A percentile compares a stretch with the other conserved stretches of the same genome.
phyloP scores from a whole-genome alignment of 139 green algal genomes.

The Penium margaritaceum region DNA sequence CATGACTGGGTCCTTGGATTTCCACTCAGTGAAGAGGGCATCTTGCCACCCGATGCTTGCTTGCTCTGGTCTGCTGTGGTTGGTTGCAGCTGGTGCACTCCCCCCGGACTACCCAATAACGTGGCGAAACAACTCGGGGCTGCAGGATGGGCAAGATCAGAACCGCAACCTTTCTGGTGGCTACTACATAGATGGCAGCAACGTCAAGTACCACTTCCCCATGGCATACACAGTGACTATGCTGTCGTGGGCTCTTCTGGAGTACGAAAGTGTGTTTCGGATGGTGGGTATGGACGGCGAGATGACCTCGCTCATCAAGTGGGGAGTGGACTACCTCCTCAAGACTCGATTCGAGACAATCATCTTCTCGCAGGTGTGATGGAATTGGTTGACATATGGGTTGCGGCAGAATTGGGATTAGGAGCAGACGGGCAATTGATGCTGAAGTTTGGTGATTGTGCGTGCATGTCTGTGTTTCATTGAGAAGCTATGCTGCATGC shows the following conservation, averaged over 20 bases:
- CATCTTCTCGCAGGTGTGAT: constrained; percentile 57
- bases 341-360: constrained; percentile 37
- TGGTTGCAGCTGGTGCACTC: constrained; percentile 30
- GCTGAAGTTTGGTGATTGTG: too few species aligned
- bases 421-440: too few species aligned
- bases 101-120: constrained; percentile 30
- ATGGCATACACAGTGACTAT: constrained; percentile 50
- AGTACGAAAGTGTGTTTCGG: constrained; percentile 47
- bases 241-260: constrained; percentile 49
- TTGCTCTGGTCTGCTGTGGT: not conserved
- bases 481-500: too few species aligned
- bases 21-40: too few species aligned
- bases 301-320: constrained; percentile 52
- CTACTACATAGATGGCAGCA: constrained; percentile 60
- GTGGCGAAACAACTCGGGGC: constrained; percentile 37
- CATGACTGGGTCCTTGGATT: too few species aligned
- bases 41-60: too few species aligned
- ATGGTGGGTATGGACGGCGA: not conserved
- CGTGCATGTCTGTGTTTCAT: constrained; percentile 39
- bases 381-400: too few species aligned
- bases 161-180: constrained; percentile 48
- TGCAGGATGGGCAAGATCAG: constrained; percentile 29
- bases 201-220: constrained; percentile 57
- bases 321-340: constrained; percentile 65
- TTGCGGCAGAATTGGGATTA: too few species aligned